Base-by-base conservation (phyloP, 2,329 filamentous ascomycete species). In the Penicillium sp. region DNA sequence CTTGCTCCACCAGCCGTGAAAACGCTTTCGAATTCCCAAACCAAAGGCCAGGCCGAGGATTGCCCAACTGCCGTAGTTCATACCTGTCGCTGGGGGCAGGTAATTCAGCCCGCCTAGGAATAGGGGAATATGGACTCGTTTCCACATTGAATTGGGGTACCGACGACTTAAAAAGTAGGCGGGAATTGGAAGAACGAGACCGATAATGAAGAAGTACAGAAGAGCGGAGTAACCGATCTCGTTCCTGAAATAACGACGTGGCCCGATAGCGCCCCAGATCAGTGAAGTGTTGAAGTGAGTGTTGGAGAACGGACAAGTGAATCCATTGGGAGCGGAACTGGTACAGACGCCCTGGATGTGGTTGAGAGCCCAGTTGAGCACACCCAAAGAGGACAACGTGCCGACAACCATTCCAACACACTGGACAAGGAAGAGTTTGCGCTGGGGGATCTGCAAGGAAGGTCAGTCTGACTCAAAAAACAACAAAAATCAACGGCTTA, bases 251-350 rank as follows among this genome's bases (percentile, higher is more conserved):
- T 89, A 85, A 40, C 87, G 82, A 2, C 79, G 77, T 0, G 87
- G 87, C 0, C 87, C 87, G 53, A 90, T 87, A 48, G 85, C 81
- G 40, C 87, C 87, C 87, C 87, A 89, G 64, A 89, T 83, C 51
- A 88, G 78, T 6, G 85, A 88, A 1, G 85, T 84, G 1, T 85
- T 88, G 75, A 87, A 90, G 70, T 84, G 83, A 0, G 81, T 81
- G 23, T 76, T 77, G 9, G 79, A 79, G 29, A 74, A 75, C 8
- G 83, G 82, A 62, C 82, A 85, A 13, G 75, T 81, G 61, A 84
- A 79, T 23, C 86, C 87, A 60, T 79, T 78, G 66, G 84, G 78
- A 18, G 79, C 72, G 52, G 87, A 80, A 3, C 79, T 79, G 2
- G 83, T 81, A 59, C 79, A 81, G 29, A 79, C 67, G 16, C 69